These are phyloP conservation scores for Plenodomus biglobosus DNA, from an alignment of 2,329 filamentous ascomycete species.

Conservation along the genomic window DNA sequence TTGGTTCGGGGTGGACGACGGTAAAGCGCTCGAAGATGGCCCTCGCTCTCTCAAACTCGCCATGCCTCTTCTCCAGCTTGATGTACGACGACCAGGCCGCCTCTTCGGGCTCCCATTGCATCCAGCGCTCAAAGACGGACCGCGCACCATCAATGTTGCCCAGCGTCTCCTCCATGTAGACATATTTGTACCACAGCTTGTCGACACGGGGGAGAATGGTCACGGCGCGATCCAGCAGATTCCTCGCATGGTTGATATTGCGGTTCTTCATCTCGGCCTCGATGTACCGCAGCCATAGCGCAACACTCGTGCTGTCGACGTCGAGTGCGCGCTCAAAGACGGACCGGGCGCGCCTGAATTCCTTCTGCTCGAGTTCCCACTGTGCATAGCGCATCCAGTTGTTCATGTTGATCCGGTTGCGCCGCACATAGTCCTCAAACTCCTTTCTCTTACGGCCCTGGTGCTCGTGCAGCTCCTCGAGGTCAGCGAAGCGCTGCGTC, in stretches of 20 bases:
- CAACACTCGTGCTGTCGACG: conserved; percentile 82
- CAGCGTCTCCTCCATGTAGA: conserved; percentile 97
- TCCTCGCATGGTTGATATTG: conserved; percentile 88
- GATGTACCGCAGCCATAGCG: conserved; percentile 89
- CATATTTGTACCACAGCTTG: conserved; percentile 99
- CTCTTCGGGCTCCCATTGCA: conserved; percentile 97
- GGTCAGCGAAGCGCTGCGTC: conserved; percentile 90
- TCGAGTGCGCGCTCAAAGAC: conserved; percentile 95
- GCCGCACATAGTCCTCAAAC: conserved; percentile 96
- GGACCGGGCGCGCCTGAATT: conserved; percentile 85
- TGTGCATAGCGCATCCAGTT: conserved; percentile 98
- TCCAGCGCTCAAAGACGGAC: conserved; percentile 96
- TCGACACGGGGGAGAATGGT: conserved; percentile 87
- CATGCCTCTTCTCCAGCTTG: conserved; percentile 93
- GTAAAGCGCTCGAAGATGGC: conserved; percentile 90
- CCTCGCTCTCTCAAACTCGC: conserved; percentile 86
- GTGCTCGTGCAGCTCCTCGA: conserved; percentile 97
- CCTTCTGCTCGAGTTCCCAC: conserved; percentile 98
- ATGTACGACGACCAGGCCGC: conserved; percentile 95
- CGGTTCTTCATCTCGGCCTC: conserved; percentile 86
- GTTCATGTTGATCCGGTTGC: conserved; percentile 93
- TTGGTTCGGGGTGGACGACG: conserved; percentile 86
- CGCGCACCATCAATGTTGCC: conserved; percentile 90
- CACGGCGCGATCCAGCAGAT: conserved; percentile 91
- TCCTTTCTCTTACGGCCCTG: conserved; percentile 95